Evolutionary conservation across 176 grass and related monocot genomes (phyloP).

Genomic region (Oryza australiensis): DNA sequence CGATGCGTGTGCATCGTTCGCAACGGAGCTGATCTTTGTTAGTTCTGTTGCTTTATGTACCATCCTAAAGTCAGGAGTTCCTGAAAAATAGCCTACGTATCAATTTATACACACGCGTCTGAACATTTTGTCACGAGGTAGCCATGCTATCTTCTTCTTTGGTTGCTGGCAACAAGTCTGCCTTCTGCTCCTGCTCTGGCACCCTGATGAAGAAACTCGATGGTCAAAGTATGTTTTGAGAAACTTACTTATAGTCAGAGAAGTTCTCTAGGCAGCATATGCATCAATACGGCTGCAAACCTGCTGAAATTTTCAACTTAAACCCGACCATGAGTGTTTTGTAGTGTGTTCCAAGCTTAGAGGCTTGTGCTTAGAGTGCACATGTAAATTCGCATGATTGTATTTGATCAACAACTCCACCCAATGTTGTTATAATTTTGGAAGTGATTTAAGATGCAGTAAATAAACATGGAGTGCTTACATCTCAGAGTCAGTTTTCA

Average conservation of each 20-base stretch:
- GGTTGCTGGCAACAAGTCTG: neutral
- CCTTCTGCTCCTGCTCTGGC: slow-evolving; percentile 35
- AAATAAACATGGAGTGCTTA: slow-evolving; percentile 38
- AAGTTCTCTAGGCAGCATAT: neutral
- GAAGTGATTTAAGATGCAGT: neutral
- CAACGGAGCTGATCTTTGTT: slow-evolving; percentile 19
- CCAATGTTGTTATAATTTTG: neutral
- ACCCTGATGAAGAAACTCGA: slow-evolving; percentile 36
- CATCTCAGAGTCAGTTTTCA: slow-evolving; percentile 28
- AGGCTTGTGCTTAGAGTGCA: neutral
- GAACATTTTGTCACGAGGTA: slow-evolving; percentile 27
- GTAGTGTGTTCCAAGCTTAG: neutral
- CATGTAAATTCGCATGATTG: neutral
- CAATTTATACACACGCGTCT: slow-evolving; percentile 29
- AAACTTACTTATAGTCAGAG: neutral
- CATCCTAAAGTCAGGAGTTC: slow-evolving; percentile 38
- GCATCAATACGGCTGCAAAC: neutral
- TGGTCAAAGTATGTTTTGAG: neutral
- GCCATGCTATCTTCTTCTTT: slow-evolving; percentile 36
- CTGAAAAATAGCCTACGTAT: slow-evolving; percentile 35
- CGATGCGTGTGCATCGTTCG: slow-evolving; percentile 12
- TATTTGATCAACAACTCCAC: neutral
- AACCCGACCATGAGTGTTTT: neutral
- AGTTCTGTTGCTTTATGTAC: slow-evolving; percentile 24
- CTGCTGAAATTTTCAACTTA: neutral